These are phyloP conservation scores for Grosmannia penicillata DNA, from an alignment of 2,329 filamentous ascomycete species.

Conservation along the genomic window DNA sequence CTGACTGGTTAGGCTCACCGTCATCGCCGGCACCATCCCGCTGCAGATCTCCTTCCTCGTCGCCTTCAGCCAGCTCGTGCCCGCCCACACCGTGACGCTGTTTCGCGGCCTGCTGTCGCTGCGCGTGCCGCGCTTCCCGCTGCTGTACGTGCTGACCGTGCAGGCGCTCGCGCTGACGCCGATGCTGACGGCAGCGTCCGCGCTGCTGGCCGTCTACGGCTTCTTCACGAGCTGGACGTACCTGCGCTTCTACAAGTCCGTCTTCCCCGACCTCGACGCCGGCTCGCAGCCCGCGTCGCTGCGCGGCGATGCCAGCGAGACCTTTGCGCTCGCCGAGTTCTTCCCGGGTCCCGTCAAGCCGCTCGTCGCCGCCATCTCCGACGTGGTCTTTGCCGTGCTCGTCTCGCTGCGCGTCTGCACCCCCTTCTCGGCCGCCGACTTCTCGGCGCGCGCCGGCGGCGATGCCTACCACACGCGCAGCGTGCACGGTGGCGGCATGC, in stretches of 20 bases:
- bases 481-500: constrained; percentile 47
- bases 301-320: constrained; percentile 86
- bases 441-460: constrained; percentile 43
- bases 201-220: constrained; percentile 66
- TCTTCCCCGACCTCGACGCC: constrained; percentile 51
- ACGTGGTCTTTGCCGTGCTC: constrained; percentile 59
- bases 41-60: constrained; percentile 90
- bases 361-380: constrained; percentile 56
- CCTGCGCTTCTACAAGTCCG: constrained; percentile 81
- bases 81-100: constrained; percentile 89
- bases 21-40: constrained; percentile 77
- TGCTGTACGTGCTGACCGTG: constrained; percentile 63
- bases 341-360: constrained; percentile 79
- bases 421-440: constrained; percentile 71
- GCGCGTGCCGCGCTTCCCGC: constrained; percentile 57
- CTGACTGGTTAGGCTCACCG: constrained; percentile 44
- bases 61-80: constrained; percentile 93
- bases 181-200: constrained; percentile 51
- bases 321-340: constrained; percentile 90
- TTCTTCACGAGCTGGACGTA: constrained; percentile 89
- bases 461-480: constrained; percentile 37
- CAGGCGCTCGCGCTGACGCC: constrained; percentile 47
- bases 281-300: constrained; percentile 44
- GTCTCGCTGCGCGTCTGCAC: constrained; percentile 66
- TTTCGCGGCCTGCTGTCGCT: constrained; percentile 81